Evolutionary conservation across 176 grass and related monocot genomes (phyloP).

Genomic region (Carex myosuroides): DNA sequence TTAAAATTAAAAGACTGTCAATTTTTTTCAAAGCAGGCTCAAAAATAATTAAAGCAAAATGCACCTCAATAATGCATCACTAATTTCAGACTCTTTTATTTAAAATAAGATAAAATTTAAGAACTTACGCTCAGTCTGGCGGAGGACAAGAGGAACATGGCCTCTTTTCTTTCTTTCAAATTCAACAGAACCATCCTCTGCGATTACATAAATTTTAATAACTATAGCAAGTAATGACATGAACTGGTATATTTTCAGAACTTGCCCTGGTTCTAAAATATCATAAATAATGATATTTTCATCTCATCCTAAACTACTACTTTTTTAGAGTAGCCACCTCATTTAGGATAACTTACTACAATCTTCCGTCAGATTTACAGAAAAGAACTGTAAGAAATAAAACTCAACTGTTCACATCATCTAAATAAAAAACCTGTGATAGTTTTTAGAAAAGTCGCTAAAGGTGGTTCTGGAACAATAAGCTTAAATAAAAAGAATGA

Average conservation of each 20-base stretch:
- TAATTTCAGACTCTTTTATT: neutral
- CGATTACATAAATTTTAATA: slow-evolving; percentile 27
- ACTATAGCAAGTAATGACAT: neutral
- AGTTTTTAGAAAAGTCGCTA: neutral
- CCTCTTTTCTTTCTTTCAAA: slow-evolving; percentile 48
- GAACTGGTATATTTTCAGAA: neutral
- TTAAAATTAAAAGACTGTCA: neutral
- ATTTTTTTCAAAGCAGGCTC: neutral
- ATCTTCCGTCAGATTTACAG: neutral
- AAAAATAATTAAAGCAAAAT: neutral
- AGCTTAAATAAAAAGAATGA: neutral
- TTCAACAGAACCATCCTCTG: slow-evolving; percentile 46
- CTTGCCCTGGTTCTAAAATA: neutral
- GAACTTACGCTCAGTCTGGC: slow-evolving; percentile 72
- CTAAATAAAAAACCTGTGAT: neutral
- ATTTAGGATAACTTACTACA: neutral
- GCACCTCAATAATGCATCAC: neutral
- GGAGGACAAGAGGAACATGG: slow-evolving; percentile 72
- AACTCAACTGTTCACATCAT: neutral
- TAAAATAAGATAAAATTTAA: neutral
- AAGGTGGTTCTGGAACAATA: neutral
- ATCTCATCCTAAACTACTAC: neutral
- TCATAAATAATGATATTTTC: neutral
- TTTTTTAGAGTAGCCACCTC: neutral
- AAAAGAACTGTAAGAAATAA: neutral